A percentile compares a stretch with the other conserved stretches of the same genome.
These are phyloP conservation scores for Tardiomyces depauwii DNA, from an alignment of 1,139 yeast species.

Conservation along the genomic window DNA sequence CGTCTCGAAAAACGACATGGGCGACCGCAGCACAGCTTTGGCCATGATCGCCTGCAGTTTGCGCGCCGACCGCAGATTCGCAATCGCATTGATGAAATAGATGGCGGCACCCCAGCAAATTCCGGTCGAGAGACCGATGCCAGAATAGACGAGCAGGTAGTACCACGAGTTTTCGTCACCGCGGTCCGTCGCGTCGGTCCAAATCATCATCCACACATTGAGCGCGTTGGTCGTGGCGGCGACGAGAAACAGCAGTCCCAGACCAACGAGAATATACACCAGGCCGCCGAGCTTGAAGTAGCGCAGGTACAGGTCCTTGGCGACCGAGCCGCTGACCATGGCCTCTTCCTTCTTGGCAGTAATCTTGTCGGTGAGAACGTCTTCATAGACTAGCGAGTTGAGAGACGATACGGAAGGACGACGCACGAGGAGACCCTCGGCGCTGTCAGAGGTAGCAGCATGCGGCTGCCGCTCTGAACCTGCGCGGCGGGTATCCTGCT, in stretches of 20 bases:
- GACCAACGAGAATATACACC: not conserved
- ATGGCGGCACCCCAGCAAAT: slow-evolving; percentile 3
- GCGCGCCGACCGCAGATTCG: slow-evolving; percentile 12
- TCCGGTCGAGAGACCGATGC: slow-evolving; percentile 4
- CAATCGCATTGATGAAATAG: slow-evolving; percentile 8
- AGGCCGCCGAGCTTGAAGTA: slow-evolving; percentile 7
- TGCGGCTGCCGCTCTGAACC: too few species aligned
- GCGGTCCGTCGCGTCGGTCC: slow-evolving; percentile 35
- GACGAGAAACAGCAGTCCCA: slow-evolving; percentile 1
- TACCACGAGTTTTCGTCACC: slow-evolving; percentile 8
- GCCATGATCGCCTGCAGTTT: slow-evolving; percentile 72
- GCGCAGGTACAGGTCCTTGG: slow-evolving; percentile 3
- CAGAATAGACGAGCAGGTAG: slow-evolving; percentile 8
- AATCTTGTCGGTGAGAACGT: not conserved
- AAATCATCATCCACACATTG: slow-evolving; percentile 60
- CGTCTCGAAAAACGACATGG: slow-evolving; percentile 55
- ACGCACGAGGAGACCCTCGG: not conserved
- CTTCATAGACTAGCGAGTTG: not conserved
- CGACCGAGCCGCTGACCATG: not conserved
- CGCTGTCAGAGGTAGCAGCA: not conserved
- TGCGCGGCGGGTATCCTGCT: too few species aligned
- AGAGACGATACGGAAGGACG: not conserved
- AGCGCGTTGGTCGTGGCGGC: slow-evolving; percentile 7
- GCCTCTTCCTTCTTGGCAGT: not conserved
- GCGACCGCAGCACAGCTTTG: slow-evolving; percentile 60